A percentile compares a stretch with the other conserved stretches of the same genome.
Conservation (phyloP, 2,329 filamentous ascomycete genomes). For the Talaromyces sp. region DNA sequence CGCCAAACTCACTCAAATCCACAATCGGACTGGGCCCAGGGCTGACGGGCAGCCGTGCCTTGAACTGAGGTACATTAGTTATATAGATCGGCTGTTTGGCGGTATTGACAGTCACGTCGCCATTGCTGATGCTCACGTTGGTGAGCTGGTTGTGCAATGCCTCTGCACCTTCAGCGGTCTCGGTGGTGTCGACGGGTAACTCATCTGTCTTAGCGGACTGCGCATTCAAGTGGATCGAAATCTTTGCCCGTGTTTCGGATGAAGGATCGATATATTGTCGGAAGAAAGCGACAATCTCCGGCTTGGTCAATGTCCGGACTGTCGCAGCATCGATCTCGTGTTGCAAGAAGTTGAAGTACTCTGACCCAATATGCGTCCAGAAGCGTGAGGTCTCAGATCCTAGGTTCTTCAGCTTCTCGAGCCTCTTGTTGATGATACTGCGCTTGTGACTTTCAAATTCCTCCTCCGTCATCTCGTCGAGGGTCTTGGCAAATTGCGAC, state of each 20-base stretch:
- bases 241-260: conserved; percentile 70
- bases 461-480: conserved; percentile 70
- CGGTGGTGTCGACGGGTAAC: conserved; percentile 7
- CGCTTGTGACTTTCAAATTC: conserved; percentile 90
- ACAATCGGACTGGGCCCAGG: conserved; percentile 66
- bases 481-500: conserved; percentile 56
- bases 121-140: conserved; percentile 15
- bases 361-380: conserved; percentile 78
- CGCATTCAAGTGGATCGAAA: conserved; percentile 77
- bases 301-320: conserved; percentile 69
- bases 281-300: conserved; percentile 76
- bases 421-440: conserved; percentile 76
- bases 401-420: conserved; percentile 91
- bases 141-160: conserved; percentile 22
- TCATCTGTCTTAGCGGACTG: conserved; percentile 52
- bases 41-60: conserved; percentile 67
- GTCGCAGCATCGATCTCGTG: conserved; percentile 71
- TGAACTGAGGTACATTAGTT: conserved; percentile 73
- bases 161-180: conserved; percentile 34
- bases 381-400: conserved; percentile 75
- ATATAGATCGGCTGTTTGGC: conserved; percentile 52
- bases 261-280: conserved; percentile 66
- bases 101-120: conserved; percentile 35
- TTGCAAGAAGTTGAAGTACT: conserved; percentile 85
- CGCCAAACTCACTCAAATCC: conserved; percentile 79